Evolutionary conservation across 2,329 filamentous ascomycete genomes (phyloP), one percentile per base, ranked within the genome.

Genomic region (Ophiocordyceps camponoti-rufipedis): DNA sequence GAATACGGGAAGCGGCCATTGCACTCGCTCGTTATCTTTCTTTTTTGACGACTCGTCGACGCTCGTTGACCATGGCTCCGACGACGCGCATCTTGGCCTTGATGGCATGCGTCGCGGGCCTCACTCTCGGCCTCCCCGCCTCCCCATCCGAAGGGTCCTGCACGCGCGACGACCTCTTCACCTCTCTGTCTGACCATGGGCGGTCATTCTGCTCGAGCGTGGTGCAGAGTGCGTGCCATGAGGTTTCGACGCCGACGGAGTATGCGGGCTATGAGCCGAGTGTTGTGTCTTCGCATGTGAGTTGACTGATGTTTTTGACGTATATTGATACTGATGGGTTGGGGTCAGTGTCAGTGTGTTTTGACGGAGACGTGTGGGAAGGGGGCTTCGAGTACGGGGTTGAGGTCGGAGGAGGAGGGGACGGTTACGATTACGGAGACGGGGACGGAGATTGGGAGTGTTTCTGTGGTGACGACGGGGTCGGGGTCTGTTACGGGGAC

Each of bases 261-360:
- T 61, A 58, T 45, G 48, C 53, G 38, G 53, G 52, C 2, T 57
- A 57, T 46, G 54, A 57, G 19, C 52, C 53, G 39, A 52, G 51
- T 11, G 53, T 49, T 45, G 49, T 62, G 46, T 57, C 58, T 23
- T 58, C 56, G 12, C 57, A 58, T 32, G 59, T 62, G 46, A 54
- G 59, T 48, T 6, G 14, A 23, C 23, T 23, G n/a, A n/a, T n/a
- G n/a, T n/a, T n/a, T n/a, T n/a, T n/a, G n/a, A n/a, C n/a, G n/a
- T n/a, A n/a, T n/a, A n/a, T n/a, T n/a, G n/a, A n/a, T n/a, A n/a
- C n/a, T 40, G 38, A 40, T 28, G 13, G 6, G 8, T 18, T 5
- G 14, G n/a, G 3, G 23, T 23, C 18, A 60, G 58, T 60, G 58
- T 44, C 49, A 49, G 14, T 60, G 58, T 45, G 53, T 58, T 29